These are phyloP conservation scores for Phaeosphaeria sp. DNA, from an alignment of 2,329 filamentous ascomycete genomes.

Conservation along the genomic window DNA sequence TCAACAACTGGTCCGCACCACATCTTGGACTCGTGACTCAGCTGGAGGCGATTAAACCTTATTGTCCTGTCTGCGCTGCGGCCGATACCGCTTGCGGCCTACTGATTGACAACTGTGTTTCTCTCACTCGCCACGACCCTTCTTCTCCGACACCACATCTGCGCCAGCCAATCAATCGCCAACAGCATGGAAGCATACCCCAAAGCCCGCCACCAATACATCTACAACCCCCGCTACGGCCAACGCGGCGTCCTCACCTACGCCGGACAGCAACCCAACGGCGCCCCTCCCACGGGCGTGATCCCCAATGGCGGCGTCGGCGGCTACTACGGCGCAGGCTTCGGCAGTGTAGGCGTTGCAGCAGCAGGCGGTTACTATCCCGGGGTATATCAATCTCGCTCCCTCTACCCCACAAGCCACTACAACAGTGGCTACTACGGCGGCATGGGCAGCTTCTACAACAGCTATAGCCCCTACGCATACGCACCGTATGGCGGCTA, in stretches of 20 bases:
- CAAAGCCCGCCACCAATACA: constrained; percentile 42
- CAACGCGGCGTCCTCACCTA: constrained; percentile 37
- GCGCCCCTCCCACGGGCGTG: constrained; percentile 31
- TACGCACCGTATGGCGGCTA: constrained; percentile 23
- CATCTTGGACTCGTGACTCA: neutral
- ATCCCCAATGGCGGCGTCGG: constrained; percentile 14
- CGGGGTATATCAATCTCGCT: constrained; percentile 32
- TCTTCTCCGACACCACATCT: neutral
- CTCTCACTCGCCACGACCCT: constrained; percentile 2
- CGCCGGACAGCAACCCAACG: constrained; percentile 35
- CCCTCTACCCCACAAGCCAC: constrained; percentile 18
- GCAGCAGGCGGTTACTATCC: constrained; percentile 28
- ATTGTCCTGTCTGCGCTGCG: constrained; percentile 9
- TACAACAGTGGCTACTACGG: constrained; percentile 18
- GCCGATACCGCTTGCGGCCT: constrained; percentile 12
- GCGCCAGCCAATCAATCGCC: constrained; percentile 1
- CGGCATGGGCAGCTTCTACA: constrained; percentile 18
- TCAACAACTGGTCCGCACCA: constrained; percentile 14
- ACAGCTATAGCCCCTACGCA: constrained; percentile 8
- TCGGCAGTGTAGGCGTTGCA: constrained; percentile 15
- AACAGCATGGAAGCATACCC: constrained; percentile 29
- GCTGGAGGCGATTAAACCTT: constrained; percentile 1
- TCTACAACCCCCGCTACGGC: constrained; percentile 37
- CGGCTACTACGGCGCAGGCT: constrained; percentile 14
- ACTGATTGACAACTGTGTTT: constrained; percentile 2